phyloP scores from a whole-genome alignment of 306 rosid species.

The Vigna reflexopilosa region DNA sequence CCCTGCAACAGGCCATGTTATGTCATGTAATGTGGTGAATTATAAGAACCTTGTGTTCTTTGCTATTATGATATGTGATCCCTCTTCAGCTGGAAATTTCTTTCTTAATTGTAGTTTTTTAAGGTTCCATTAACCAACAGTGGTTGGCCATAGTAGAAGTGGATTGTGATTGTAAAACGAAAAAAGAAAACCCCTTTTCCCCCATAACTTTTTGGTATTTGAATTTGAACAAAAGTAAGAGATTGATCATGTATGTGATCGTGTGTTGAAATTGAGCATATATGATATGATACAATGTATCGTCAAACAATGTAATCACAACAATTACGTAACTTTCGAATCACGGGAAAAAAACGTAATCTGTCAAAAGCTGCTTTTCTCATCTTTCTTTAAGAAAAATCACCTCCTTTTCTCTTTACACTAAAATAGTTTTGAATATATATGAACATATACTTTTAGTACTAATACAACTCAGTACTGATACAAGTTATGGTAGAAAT shows the following conservation, averaged over 20 bases:
- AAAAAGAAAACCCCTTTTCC: background rate
- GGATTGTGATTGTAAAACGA: background rate
- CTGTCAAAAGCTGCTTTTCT: background rate
- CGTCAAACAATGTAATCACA: background rate
- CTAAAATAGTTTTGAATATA: too few relatives aligned
- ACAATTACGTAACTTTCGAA: background rate
- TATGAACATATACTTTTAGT: too few relatives aligned
- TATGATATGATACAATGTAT: background rate
- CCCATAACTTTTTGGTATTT: background rate
- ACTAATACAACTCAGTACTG: too few relatives aligned
- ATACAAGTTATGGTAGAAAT: too few relatives aligned
- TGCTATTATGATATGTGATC: background rate
- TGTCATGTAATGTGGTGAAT: slow-evolving; percentile 7
- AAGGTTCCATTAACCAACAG: background rate
- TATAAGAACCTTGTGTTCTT: slow-evolving; percentile 16
- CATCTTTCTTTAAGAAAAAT: background rate
- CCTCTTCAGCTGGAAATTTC: background rate
- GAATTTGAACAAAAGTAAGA: background rate
- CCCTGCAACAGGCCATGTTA: slow-evolving; percentile 27
- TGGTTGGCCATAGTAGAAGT: background rate
- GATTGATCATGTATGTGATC: background rate
- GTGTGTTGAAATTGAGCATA: background rate
- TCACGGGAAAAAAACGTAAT: background rate
- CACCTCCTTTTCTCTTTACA: too few relatives aligned
- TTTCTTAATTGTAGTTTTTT: background rate